Evolutionary conservation across 176 grass and related monocot genomes (phyloP), one percentile per base, ranked within the genome.

Genomic region (Alopecurus myosuroides): DNA sequence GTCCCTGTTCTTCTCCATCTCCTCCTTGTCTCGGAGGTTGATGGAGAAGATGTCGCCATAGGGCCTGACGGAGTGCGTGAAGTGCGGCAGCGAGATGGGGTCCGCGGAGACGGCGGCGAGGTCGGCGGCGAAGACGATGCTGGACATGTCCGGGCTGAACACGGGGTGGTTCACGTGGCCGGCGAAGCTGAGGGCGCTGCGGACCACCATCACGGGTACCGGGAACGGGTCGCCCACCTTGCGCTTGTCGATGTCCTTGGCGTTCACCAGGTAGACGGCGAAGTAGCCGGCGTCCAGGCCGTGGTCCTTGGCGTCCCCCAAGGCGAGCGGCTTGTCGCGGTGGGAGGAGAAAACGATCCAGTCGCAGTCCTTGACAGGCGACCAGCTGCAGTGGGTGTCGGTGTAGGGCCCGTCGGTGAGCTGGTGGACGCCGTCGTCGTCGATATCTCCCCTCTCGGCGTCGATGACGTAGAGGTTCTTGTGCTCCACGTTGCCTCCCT

Each of bases 91-190:
- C 0, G 89, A 91, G 11, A 91, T 85, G 49, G 89, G 85, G 3
- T 91, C 85, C 5, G 68, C 76, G 0, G 89, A 84, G 14, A 84
- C 88, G 1, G 73, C 84, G 19, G 88, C 65, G 3, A 91, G 89
- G 77, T 91, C 89, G 3, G 85, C 3, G 1, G 89, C 31, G 15
- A 91, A 69, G n/a, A 35, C 80, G 52, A 91, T 55, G 85, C 89
- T 91, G 36, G 3, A 20, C 6, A 58, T 31, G 34, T 91, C 81
- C 0, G 85, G 89, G 50, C 85, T 91, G 67, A 91, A 91, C 1
- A 91, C 22, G 0, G 89, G 89, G 82, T 91, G 89, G 58, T 91
- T 91, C 17, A 91, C 81, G 60, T 91, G 89, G 0, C 89, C 89
- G 1, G 69, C 48, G 23, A 88, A 1, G 4, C 12, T 26, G 1